These are phyloP conservation scores for Tuctoria greenei DNA, from an alignment of 176 grass and related monocot genomes.

Conservation along the genomic window DNA sequence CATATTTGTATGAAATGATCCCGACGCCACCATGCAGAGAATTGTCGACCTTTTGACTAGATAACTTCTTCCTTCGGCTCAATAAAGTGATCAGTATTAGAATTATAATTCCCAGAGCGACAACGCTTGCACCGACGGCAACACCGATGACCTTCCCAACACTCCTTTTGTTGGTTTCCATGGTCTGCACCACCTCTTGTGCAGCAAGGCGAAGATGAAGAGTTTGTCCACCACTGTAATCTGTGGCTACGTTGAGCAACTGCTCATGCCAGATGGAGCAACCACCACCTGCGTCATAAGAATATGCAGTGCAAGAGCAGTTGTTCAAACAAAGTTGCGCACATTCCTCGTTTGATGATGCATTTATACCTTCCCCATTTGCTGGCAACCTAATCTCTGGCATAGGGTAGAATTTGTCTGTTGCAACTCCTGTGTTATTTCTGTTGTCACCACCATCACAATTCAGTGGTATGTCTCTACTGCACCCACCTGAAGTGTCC, in stretches of 20 bases:
- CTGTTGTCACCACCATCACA: not conserved
- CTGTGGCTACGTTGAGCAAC: conserved; percentile 39
- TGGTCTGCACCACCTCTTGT: conserved; percentile 30
- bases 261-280: conserved; percentile 51
- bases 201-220: conserved; percentile 58
- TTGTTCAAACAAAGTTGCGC: too few species aligned
- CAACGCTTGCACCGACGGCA: not conserved
- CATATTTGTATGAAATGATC: too few species aligned
- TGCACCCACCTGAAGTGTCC: not conserved
- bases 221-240: conserved; percentile 25
- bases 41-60: too few species aligned
- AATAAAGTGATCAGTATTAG: not conserved
- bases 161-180: conserved; percentile 11
- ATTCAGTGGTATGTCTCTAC: not conserved
- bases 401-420: not conserved
- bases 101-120: not conserved
- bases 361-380: too few species aligned
- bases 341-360: too few species aligned
- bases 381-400: too few species aligned
- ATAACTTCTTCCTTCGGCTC: too few species aligned
- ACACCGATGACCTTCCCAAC: not conserved
- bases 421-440: not conserved
- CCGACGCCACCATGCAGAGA: too few species aligned
- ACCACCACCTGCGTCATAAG: too few species aligned
- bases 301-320: too few species aligned